phyloP scores from a whole-genome alignment of 139 green algal species.

The Micromonas commoda region DNA sequence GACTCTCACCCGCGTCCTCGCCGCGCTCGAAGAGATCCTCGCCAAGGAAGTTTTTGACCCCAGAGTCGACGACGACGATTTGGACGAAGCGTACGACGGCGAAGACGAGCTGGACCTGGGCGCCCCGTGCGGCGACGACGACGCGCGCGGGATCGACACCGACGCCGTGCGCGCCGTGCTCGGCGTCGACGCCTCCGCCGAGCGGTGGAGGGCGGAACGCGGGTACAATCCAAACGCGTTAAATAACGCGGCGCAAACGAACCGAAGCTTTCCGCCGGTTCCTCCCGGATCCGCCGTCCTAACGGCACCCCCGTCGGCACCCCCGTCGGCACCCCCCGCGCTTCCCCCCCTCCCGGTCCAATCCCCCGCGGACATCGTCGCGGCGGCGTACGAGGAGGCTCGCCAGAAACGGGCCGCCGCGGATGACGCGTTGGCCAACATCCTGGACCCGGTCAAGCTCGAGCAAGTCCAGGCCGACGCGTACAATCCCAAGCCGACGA shows the following conservation, averaged over 20 bases:
- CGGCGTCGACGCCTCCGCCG: not conserved
- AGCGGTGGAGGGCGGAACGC: not conserved
- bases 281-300: too few species aligned
- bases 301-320: too few species aligned
- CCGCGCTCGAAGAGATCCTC: not conserved
- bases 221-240: too few species aligned
- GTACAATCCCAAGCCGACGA: not conserved
- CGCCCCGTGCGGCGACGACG: not conserved
- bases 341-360: too few species aligned
- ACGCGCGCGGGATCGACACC: not conserved
- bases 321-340: too few species aligned
- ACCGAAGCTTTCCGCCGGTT: too few species aligned
- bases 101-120: not conserved
- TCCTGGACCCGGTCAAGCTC: not conserved
- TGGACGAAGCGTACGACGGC: not conserved
- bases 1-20: not conserved
- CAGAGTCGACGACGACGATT: not conserved
- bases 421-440: not conserved
- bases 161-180: not conserved
- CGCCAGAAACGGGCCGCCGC: not conserved
- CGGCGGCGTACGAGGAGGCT: not conserved
- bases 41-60: not conserved
- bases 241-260: too few species aligned
- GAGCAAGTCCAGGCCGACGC: not conserved
- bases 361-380: too few species aligned